Conservation (phyloP, 208 protist genomes). For the Novymonas esmeraldas region DNA sequence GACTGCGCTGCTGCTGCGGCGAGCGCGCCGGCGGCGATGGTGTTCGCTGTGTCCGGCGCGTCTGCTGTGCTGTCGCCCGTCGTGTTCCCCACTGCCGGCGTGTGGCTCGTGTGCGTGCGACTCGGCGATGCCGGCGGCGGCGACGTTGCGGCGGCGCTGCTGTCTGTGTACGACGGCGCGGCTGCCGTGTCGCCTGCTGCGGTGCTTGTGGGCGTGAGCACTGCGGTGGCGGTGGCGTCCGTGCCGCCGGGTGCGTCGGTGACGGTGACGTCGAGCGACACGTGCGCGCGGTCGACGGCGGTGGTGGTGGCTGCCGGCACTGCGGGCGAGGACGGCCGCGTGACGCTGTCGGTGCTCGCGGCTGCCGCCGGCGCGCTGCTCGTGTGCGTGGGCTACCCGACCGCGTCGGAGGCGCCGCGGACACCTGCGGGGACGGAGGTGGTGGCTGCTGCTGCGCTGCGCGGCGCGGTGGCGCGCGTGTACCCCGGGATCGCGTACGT, state of each 20-base stretch:
- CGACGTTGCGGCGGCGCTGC: conserved; percentile 14
- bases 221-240: conserved; percentile 20
- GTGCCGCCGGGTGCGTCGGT: conserved; percentile 36
- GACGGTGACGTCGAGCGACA: conserved; percentile 7
- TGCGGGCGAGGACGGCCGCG: conserved; percentile 21
- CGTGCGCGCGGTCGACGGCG: conserved; percentile 7
- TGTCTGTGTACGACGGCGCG: conserved; percentile 42
- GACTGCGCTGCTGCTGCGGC: not conserved
- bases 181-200: conserved; percentile 18
- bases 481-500: conserved; percentile 28
- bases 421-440: conserved; percentile 8
- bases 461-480: conserved; percentile 20
- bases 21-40: not conserved
- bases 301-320: conserved; percentile 13
- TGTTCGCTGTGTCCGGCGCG: conserved; percentile 5
- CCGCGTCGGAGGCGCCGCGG: conserved; percentile 23
- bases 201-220: conserved; percentile 25
- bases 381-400: conserved; percentile 49
- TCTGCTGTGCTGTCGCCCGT: conserved; percentile 17
- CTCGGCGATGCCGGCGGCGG: not conserved
- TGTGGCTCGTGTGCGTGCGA: conserved; percentile 44
- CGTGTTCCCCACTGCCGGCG: conserved; percentile 22
- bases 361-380: conserved; percentile 14
- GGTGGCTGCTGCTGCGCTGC: conserved; percentile 33
- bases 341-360: conserved; percentile 25